Evolutionary conservation across 257 asterid genomes (phyloP).

Genomic region (Parsonsia alboflavescens): DNA sequence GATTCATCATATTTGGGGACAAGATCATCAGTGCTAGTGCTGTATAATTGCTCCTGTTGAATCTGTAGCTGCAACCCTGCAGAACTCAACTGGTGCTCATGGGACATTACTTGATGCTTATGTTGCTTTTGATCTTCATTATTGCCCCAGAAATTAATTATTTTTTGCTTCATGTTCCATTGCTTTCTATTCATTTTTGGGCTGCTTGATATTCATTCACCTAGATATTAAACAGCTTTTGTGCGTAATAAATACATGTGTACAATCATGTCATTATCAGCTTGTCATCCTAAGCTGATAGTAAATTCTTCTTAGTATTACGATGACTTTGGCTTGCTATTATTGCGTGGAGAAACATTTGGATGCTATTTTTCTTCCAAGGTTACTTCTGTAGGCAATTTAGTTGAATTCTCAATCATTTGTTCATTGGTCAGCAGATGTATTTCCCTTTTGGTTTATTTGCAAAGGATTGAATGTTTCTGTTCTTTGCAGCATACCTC

Average conservation of each 20-base stretch:
- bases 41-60: not conserved
- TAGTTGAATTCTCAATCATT: not conserved
- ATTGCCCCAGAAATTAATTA: not conserved
- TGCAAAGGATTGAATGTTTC: not conserved
- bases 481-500: constrained; percentile 51
- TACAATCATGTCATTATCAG: not conserved
- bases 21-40: not conserved
- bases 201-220: not conserved
- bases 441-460: not conserved
- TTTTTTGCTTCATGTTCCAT: not conserved
- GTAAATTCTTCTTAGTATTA: not conserved
- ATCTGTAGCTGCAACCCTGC: not conserved
- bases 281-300: not conserved
- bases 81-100: not conserved
- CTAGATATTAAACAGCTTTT: not conserved
- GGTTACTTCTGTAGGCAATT: not conserved
- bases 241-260: not conserved
- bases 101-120: not conserved
- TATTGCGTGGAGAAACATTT: not conserved
- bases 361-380: not conserved
- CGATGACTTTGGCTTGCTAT: not conserved
- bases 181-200: not conserved
- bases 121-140: not conserved
- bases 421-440: not conserved
- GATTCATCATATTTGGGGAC: not conserved